Evolutionary conservation across 768 basidiomycete species (phyloP).

Genomic region (Lentinus tigrinus): DNA sequence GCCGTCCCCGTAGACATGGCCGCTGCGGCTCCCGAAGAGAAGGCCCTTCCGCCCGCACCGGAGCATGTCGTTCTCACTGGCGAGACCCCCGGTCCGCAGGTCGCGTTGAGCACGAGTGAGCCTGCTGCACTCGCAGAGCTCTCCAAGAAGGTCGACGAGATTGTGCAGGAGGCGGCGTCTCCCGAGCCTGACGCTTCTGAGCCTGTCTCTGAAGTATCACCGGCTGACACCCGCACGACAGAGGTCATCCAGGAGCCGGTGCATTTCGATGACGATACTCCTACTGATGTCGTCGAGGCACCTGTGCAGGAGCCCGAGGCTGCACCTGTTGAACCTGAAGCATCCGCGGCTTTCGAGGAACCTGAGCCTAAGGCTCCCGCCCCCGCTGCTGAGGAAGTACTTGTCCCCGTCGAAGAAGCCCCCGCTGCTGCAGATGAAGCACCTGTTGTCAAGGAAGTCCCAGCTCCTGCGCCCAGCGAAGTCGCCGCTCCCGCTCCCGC

Average conservation of each 20-base stretch:
- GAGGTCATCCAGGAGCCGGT: background rate
- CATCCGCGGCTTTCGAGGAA: background rate
- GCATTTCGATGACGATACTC: background rate
- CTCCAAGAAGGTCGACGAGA: conserved; percentile 12
- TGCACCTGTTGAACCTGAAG: background rate
- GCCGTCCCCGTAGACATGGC: conserved; percentile 12
- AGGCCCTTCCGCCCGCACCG: conserved; percentile 29
- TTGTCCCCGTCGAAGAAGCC: background rate
- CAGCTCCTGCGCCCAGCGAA: too few species aligned
- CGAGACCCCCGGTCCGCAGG: conserved; percentile 28
- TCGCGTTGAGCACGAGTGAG: conserved; percentile 31
- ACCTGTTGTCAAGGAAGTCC: background rate
- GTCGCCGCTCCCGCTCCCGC: background rate
- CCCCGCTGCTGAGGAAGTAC: background rate
- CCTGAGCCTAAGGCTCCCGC: background rate
- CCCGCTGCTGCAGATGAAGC: too few species aligned
- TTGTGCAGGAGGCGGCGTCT: conserved; percentile 9
- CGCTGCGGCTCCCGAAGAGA: conserved; percentile 4
- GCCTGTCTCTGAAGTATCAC: background rate
- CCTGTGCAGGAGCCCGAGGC: background rate
- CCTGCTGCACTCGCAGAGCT: conserved; percentile 23
- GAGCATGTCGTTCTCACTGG: conserved; percentile 29
- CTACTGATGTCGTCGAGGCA: background rate
- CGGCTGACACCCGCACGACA: background rate
- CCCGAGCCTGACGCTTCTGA: background rate